phyloP scores from a whole-genome alignment of 2,329 filamentous ascomycete species.

The Emericellopsis atlantica region DNA sequence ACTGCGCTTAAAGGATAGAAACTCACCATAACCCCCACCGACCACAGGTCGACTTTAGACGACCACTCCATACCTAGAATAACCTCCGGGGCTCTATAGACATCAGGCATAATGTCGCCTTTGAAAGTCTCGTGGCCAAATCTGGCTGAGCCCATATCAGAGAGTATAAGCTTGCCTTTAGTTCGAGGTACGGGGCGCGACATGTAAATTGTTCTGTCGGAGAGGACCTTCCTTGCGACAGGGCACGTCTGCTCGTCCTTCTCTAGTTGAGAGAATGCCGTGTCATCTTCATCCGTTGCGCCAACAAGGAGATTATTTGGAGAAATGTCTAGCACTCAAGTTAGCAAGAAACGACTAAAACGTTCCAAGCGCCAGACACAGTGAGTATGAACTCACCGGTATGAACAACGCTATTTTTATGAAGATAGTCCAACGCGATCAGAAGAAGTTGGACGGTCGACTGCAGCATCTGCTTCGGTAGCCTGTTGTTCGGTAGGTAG shows the following conservation, averaged over 20 bases:
- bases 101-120: slow-evolving; percentile 16
- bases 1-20: neutral
- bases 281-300: slow-evolving; percentile 3
- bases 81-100: slow-evolving; percentile 20
- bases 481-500: slow-evolving; percentile 1
- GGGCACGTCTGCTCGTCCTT: slow-evolving; percentile 1
- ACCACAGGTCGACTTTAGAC: slow-evolving; percentile 21
- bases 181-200: slow-evolving; percentile 12
- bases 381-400: slow-evolving; percentile 1
- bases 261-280: slow-evolving; percentile 1
- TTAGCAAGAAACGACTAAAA: slow-evolving; percentile 1
- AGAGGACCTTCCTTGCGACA: slow-evolving; percentile 12
- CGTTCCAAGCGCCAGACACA: slow-evolving; percentile 3
- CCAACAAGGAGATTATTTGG: slow-evolving; percentile 3
- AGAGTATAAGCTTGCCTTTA: slow-evolving; percentile 10
- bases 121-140: slow-evolving; percentile 10
- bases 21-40: slow-evolving; percentile 16
- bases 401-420: slow-evolving; percentile 3
- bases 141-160: slow-evolving; percentile 16
- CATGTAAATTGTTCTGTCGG: slow-evolving; percentile 13
- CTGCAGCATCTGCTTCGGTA: slow-evolving; percentile 2
- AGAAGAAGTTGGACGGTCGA: slow-evolving; percentile 2
- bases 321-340: slow-evolving; percentile 3
- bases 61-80: slow-evolving; percentile 19
- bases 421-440: slow-evolving; percentile 2